phyloP scores from a whole-genome alignment of 768 basidiomycete species.

The Aureoboletus auriporus region DNA sequence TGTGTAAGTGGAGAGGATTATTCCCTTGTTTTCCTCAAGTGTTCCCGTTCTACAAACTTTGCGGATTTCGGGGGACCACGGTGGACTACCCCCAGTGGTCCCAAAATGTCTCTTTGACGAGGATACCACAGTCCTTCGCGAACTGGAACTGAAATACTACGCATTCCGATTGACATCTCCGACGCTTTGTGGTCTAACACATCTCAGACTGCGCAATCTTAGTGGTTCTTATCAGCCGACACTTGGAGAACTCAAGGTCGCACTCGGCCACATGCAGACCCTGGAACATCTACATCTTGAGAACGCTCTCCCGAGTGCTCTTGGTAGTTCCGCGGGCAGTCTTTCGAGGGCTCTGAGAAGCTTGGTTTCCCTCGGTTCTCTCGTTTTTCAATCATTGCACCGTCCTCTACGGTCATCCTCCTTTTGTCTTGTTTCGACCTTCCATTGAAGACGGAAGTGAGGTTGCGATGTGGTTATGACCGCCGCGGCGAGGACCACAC shows the following conservation, averaged over 20 bases:
- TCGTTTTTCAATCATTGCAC: too few species aligned
- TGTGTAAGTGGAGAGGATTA: conserved; percentile 22
- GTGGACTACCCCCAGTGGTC: conserved; percentile 20
- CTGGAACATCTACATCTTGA: too few species aligned
- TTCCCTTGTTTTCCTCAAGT: conserved; percentile 2
- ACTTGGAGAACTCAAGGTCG: too few species aligned
- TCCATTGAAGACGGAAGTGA: conserved; percentile 13
- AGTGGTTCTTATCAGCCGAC: too few species aligned
- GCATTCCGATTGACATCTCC: conserved; percentile 17
- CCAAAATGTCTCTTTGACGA: conserved; percentile 28
- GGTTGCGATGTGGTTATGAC: conserved; percentile 14
- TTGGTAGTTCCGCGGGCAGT: conserved; percentile 11
- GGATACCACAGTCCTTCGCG: conserved; percentile 32
- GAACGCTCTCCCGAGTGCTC: too few species aligned
- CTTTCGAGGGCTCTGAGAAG: neutral
- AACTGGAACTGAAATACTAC: conserved; percentile 33
- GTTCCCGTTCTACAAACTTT: too few species aligned
- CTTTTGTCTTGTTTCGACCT: conserved; percentile 1
- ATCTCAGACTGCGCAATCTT: too few species aligned
- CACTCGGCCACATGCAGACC: too few species aligned
- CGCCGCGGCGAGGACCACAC: conserved; percentile 1
- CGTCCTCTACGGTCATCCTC: too few species aligned
- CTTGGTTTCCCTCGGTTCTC: too few species aligned
- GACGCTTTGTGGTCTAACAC: too few species aligned
- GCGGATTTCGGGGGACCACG: conserved; percentile 5